Evolutionary conservation across 306 rosid genomes (phyloP), one percentile per base, ranked within the genome.

Genomic region (Malus sylvestris): DNA sequence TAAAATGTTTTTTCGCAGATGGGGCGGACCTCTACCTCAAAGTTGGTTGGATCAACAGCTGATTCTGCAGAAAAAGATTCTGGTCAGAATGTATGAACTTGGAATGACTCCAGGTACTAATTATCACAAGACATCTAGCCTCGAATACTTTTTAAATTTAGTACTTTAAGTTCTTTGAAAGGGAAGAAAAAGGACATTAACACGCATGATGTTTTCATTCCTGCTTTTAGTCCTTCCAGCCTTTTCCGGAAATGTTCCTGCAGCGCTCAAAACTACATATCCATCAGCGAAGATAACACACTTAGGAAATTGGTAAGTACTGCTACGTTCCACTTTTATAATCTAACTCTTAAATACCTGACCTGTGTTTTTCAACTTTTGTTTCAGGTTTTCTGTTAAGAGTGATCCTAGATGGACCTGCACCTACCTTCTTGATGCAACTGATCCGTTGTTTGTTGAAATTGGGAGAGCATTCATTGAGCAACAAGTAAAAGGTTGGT

Each of bases 1-100:
- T 49, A 62, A 22, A 6, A 42, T 42, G 22, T 10, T 29, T 33
- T 57, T 57, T 67, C 55, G 33, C 85, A 93, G 98, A 78, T 93
- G 98, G 98, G 98, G 97, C 62, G 98, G 97, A 74, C 97, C 98
- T 58, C 85, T 93, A 72, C 96, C 97, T 58, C 95, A 88, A 68
- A 91, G 93, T 78, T 93, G 98, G 98, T 84, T 91, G 23, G 95
- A 91, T 83, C 92, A 91, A 79, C 97, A 89, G 77, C 88, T 89
- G 68, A 74, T 76, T 78, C 81, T 93, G 80, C 97, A 93, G 89
- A 91, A 91, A 84, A 91, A 88, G 76, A 88, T 93, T 83, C 87
- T 89, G 57, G 75, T 29, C 75, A 84, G 96, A 86, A 91, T 91
- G 95, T 85, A 85, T 83, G 91, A 91, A 77, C 96, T 93, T 67